phyloP scores from a whole-genome alignment of 352 stramenopile species.

The Saprolegnia parasitica region DNA sequence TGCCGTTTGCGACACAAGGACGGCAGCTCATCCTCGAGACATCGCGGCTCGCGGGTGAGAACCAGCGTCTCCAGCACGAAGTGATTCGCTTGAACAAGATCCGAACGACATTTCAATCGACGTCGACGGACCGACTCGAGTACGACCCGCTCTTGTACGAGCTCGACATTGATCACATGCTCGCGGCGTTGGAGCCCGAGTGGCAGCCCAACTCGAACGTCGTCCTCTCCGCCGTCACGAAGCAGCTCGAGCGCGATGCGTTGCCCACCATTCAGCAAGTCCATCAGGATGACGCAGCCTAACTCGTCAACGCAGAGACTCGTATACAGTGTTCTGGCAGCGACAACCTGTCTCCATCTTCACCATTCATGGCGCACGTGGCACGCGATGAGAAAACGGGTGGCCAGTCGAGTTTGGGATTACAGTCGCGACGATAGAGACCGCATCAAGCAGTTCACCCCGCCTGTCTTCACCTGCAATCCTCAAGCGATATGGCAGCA shows the following conservation, averaged over 20 bases:
- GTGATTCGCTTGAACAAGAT: slow-evolving; percentile 38
- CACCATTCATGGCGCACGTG: too few relatives aligned
- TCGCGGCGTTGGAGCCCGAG: slow-evolving; percentile 33
- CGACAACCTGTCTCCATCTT: too few relatives aligned
- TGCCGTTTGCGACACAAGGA: slow-evolving; percentile 32
- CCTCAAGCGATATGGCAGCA: too few relatives aligned
- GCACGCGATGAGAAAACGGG: too few relatives aligned
- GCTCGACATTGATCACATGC: slow-evolving; percentile 42
- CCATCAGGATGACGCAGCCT: background rate
- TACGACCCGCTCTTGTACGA: slow-evolving; percentile 54
- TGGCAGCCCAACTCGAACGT: slow-evolving; percentile 22
- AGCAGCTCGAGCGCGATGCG: background rate
- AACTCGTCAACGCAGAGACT: background rate
- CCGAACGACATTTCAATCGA: slow-evolving; percentile 39
- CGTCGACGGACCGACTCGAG: slow-evolving; percentile 41
- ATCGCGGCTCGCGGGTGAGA: slow-evolving; percentile 42
- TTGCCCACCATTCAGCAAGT: background rate
- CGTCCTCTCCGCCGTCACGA: background rate
- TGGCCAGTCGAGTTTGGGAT: too few relatives aligned
- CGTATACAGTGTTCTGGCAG: too few relatives aligned
- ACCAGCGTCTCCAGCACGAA: slow-evolving; percentile 54
- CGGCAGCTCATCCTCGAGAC: slow-evolving; percentile 17
- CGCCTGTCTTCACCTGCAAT: too few relatives aligned
- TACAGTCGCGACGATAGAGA: too few relatives aligned
- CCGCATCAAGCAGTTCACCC: too few relatives aligned